Base-by-base conservation (phyloP, 2,329 filamentous ascomycete genomes). In the Aspergillus spinulosporus region DNA sequence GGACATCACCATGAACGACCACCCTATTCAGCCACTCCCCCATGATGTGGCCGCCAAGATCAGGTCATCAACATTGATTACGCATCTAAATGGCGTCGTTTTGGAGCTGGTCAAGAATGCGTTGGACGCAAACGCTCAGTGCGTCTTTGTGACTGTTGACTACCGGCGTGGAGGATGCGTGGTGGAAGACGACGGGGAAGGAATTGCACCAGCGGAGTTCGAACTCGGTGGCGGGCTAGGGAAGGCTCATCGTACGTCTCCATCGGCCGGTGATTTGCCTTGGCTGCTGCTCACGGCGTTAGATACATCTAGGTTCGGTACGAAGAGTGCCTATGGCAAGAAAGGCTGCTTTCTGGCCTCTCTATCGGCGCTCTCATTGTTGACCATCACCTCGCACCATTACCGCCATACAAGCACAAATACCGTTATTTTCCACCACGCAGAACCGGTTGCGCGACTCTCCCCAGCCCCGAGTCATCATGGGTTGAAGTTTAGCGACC, bases 181-280 rank as follows among this genome's bases (percentile, higher is more conserved):
- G 0, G 82, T 97, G 3, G 89, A 96, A 67, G 94, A 99, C 69
- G 83, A 97, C 73, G 94, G 94, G 1, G 55, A 78, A 12, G 94
- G 94, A 0, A 95, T 99, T 45, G 70, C 78, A 1, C 84, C 88
- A 1, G 67, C 72, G 1, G 92, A 97, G 63, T 97, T 97, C 64
- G 67, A 68, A n/a, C 77, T 83, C 2, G 71, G 75, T 45, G 91
- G 91, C 3, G 88, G 89, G 0, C 77, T 97, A 14, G 88, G 85
- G 26, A 90, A 86, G 72, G 76, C 84, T 49, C 84, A 94, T 69
- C 84, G 90, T 93, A 76, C 53, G 64, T 62, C 11, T 12, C n/a
- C 29, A 2, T 14, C 21, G 14, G 11, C 26, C 4, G 21, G 21
- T 26, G 4, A 12, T 9, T 32, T 12, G 21, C 21, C 21, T 5